A percentile compares a stretch with the other conserved stretches of the same genome.
These are phyloP conservation scores for Peniophora sp. DNA, from an alignment of 1,284 basidiomycete genomes.

Conservation along the genomic window DNA sequence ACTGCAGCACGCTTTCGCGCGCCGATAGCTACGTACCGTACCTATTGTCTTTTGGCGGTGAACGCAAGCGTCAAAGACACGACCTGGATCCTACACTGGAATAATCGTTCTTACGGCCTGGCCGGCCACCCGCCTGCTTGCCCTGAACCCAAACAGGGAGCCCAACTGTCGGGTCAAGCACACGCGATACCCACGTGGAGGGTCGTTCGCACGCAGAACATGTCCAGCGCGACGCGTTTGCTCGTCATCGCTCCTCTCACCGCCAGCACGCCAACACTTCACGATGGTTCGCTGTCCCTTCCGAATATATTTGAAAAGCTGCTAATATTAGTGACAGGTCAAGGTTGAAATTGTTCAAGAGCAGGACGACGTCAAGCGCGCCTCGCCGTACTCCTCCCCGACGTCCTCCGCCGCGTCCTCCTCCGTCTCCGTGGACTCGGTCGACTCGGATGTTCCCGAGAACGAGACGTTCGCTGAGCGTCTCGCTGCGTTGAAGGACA, in stretches of 20 bases:
- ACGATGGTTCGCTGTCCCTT: not conserved
- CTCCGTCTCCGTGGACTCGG: slow-evolving; percentile 65
- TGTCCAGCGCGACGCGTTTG: not conserved
- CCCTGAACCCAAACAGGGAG: too few species aligned
- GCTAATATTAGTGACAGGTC: slow-evolving; percentile 49
- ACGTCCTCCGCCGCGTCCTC: slow-evolving; percentile 62
- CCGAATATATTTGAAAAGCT: slow-evolving; percentile 5
- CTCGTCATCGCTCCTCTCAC: not conserved
- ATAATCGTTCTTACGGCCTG: too few species aligned
- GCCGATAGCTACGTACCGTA: too few species aligned
- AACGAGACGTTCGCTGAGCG: slow-evolving; percentile 89
- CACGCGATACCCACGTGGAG: not conserved
- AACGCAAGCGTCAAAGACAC: too few species aligned
- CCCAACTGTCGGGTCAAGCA: not conserved
- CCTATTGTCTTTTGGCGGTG: too few species aligned
- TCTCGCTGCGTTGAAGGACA: slow-evolving; percentile 87
- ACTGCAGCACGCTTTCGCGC: too few species aligned
- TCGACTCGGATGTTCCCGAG: slow-evolving; percentile 55
- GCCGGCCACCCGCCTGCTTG: too few species aligned
- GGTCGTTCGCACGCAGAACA: not conserved
- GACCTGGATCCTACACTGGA: too few species aligned
- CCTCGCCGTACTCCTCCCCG: slow-evolving; percentile 62
- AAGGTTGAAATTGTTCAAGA: slow-evolving; percentile 80
- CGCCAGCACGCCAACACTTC: not conserved
- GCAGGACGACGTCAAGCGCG: slow-evolving; percentile 41